Percentiles rank a stretch among this genome's conserved stretches.
These are phyloP conservation scores for Moelleriella libera DNA, from an alignment of 2,329 filamentous ascomycete species.

Conservation along the genomic window DNA sequence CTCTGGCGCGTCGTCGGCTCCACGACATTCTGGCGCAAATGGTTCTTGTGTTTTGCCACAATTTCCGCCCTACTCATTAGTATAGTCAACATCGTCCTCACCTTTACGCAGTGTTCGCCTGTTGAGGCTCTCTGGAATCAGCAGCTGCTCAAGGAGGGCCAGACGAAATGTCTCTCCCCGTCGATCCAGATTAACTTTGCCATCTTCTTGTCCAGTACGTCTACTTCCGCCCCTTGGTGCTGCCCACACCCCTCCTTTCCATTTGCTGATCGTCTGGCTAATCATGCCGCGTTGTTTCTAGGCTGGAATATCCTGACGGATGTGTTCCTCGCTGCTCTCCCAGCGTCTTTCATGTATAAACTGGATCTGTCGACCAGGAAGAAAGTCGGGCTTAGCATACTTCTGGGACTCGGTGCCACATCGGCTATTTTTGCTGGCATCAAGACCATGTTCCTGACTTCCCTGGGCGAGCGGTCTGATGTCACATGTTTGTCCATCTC, in stretches of 20 bases:
- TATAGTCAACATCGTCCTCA: slow-evolving; percentile 1
- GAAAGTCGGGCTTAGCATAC: slow-evolving; percentile 1
- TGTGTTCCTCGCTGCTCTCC: slow-evolving; percentile 2
- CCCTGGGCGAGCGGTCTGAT: neutral
- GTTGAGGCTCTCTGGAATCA: slow-evolving; percentile 1
- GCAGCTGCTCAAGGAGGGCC: neutral
- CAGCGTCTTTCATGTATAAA: slow-evolving; percentile 2
- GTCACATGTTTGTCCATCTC: slow-evolving; percentile 1
- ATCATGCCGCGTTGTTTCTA: too few relatives aligned
- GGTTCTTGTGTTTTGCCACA: neutral
- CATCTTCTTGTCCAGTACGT: slow-evolving; percentile 3
- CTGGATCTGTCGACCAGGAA: slow-evolving; percentile 1
- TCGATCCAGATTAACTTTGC: neutral
- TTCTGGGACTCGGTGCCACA: slow-evolving; percentile 1
- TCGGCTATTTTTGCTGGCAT: slow-evolving; percentile 2
- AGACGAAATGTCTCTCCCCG: neutral
- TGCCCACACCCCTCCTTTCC: neutral
- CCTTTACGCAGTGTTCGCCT: slow-evolving; percentile 2
- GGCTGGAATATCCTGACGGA: slow-evolving; percentile 4
- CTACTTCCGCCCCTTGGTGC: neutral
- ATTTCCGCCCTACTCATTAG: neutral
- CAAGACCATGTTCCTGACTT: slow-evolving; percentile 2
- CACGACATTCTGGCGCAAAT: slow-evolving; percentile 3
- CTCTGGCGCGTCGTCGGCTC: slow-evolving; percentile 3
- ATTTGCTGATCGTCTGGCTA: too few relatives aligned